phyloP scores from a whole-genome alignment of 2,329 filamentous ascomycete genomes.

The Arachnomyces sp. region DNA sequence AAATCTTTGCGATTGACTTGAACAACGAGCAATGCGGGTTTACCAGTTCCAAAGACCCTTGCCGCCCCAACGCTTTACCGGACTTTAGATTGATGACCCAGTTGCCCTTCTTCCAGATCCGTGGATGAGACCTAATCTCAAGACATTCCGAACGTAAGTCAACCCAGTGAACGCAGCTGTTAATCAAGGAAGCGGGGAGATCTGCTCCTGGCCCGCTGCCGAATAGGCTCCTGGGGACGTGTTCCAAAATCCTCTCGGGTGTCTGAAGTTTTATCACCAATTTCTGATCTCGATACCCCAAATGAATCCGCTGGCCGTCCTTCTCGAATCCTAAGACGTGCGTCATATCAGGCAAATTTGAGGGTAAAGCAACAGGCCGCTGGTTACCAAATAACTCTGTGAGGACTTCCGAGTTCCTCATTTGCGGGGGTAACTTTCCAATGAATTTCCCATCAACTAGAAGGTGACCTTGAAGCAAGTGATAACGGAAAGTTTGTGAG shows the following conservation, averaged over 20 bases:
- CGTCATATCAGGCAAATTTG: slow-evolving; percentile 45
- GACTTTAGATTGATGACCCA: slow-evolving; percentile 32
- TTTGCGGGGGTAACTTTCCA: slow-evolving; percentile 46
- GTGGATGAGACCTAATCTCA: slow-evolving; percentile 43
- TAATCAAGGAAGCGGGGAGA: slow-evolving; percentile 44
- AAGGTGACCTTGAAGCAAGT: slow-evolving; percentile 41
- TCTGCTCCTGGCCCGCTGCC: slow-evolving; percentile 25
- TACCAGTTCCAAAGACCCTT: slow-evolving; percentile 35
- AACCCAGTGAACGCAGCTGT: slow-evolving; percentile 54
- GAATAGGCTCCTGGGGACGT: slow-evolving; percentile 13
- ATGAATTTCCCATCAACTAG: slow-evolving; percentile 42
- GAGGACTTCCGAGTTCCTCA: slow-evolving; percentile 40
- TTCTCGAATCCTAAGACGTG: slow-evolving; percentile 36
- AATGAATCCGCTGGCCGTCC: slow-evolving; percentile 42
- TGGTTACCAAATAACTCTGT: slow-evolving; percentile 48
- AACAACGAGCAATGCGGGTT: slow-evolving; percentile 41
- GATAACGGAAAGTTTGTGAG: slow-evolving; percentile 28
- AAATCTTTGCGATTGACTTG: slow-evolving; percentile 34
- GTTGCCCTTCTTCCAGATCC: slow-evolving; percentile 34
- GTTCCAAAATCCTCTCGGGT: slow-evolving; percentile 32
- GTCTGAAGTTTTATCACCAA: slow-evolving; percentile 37
- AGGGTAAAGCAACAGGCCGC: slow-evolving; percentile 46
- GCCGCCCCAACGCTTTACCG: slow-evolving; percentile 20
- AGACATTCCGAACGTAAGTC: slow-evolving; percentile 39
- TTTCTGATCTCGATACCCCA: slow-evolving; percentile 40